phyloP scores from a whole-genome alignment of 2,329 filamentous ascomycete species.

The Fusarium clavum region DNA sequence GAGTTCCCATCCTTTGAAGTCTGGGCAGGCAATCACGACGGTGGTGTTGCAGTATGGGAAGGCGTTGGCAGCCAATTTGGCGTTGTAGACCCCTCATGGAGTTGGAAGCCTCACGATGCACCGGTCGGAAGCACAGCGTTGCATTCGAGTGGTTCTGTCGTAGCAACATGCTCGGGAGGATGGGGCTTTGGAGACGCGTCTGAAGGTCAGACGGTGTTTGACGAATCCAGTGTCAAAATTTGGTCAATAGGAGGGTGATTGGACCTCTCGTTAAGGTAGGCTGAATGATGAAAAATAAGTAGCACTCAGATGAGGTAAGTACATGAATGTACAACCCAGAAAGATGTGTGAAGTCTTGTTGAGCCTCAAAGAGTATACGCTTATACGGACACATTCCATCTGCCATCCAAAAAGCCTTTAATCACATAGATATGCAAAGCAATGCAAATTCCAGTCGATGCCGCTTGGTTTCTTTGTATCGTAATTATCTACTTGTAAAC shows the following conservation, averaged over 20 bases:
- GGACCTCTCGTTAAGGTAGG: not conserved
- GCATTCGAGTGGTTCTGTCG: slow-evolving; percentile 66
- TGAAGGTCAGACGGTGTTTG: slow-evolving; percentile 31
- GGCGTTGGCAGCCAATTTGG: slow-evolving; percentile 63
- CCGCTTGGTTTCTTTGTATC: slow-evolving; percentile 19
- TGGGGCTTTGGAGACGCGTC: slow-evolving; percentile 53
- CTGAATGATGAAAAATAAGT: not conserved
- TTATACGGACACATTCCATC: not conserved
- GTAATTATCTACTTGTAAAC: slow-evolving; percentile 33
- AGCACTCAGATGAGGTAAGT: not conserved
- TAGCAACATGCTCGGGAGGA: slow-evolving; percentile 67
- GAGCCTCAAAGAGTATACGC: not conserved
- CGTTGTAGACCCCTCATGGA: slow-evolving; percentile 59
- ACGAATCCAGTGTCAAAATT: slow-evolving; percentile 43
- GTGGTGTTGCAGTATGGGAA: slow-evolving; percentile 69
- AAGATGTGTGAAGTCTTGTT: not conserved
- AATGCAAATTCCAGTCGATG: not conserved
- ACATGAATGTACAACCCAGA: not conserved
- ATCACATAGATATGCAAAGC: not conserved
- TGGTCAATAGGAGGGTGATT: slow-evolving; percentile 43
- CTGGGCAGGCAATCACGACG: slow-evolving; percentile 69
- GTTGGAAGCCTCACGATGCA: slow-evolving; percentile 61
- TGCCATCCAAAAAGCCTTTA: not conserved
- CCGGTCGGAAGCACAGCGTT: slow-evolving; percentile 63
- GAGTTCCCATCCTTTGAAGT: slow-evolving; percentile 64